Evolutionary conservation across 768 basidiomycete species (phyloP), one percentile per base, ranked within the genome.

Genomic region (Psilocybe sp.): DNA sequence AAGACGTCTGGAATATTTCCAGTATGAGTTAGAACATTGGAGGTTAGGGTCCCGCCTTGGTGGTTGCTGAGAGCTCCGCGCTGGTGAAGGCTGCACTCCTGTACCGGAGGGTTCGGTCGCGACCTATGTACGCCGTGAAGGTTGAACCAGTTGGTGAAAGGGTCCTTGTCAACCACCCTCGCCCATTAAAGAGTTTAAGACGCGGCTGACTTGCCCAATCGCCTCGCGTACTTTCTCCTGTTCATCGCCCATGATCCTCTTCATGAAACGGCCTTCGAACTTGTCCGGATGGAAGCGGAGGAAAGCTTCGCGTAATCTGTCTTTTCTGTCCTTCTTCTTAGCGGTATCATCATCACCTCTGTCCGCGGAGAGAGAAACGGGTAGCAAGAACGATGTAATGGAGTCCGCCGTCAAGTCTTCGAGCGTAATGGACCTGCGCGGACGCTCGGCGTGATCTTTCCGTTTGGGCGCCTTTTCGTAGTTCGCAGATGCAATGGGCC

Each of bases 211-310:
- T 32, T 78, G 75, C 5, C 81, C 85, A 15, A 85, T 81, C 0
- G 74, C 85, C 54, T 86, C 81, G 44, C 69, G 69, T 2, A 87
- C 83, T 13, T 54, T 60, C 38, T 74, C 75, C 58, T 59, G 64
- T 18, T 90, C 85, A 11, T 56, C 58, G 31, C 70, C 67, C 38
- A 56, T 59, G 5, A 89, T 72, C 4, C 72, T 70, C 43, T 63
- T 62, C 76, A 88, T 80, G 42, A 89, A 68, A 32, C 88, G 75
- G 15, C 88, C 85, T 62, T 90, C 85, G 47, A 89, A 89, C 62
- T 90, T 90, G 65, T 90, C 88, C 1, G 88, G 88, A 60, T 90
- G 88, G 62, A 86, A 90, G 15, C 87, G 82, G 19, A 89, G 64
- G 58, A 88, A 74, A 0, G 84, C 76, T 65, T 88, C 87, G 57